phyloP scores from a whole-genome alignment of 306 rosid species.

The Lagenaria siceraria region DNA sequence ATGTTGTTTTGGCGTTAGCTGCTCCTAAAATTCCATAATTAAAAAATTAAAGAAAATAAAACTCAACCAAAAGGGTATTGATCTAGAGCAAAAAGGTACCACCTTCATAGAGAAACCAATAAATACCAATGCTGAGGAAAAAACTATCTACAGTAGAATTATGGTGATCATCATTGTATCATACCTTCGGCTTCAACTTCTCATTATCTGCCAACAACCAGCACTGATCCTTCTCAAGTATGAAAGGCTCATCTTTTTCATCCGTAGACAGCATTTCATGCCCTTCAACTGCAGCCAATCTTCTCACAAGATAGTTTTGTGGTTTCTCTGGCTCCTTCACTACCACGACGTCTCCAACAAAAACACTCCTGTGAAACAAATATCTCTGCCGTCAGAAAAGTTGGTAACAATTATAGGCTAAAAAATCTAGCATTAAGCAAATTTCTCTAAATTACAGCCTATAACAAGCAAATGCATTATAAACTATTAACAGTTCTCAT shows the following conservation, averaged over 20 bases:
- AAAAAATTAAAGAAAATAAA: too few relatives aligned
- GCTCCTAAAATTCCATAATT: not conserved
- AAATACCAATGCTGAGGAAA: not conserved
- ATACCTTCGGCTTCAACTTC: conserved; percentile 72
- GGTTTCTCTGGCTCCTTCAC: conserved; percentile 69
- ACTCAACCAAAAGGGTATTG: not conserved
- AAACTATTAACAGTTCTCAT: not conserved
- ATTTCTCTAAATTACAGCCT: not conserved
- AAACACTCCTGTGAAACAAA: conserved; percentile 58
- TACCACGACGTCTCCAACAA: conserved; percentile 88
- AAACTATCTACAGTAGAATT: not conserved
- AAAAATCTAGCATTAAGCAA: not conserved
- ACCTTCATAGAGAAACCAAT: not conserved
- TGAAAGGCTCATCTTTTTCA: conserved; percentile 73
- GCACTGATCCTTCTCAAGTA: conserved; percentile 74
- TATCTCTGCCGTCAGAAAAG: not conserved
- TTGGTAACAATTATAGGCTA: not conserved
- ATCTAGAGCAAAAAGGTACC: not conserved
- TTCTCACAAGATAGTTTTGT: conserved; percentile 57
- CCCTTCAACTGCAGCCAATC: conserved; percentile 85
- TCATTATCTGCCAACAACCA: conserved; percentile 90
- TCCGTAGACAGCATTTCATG: conserved; percentile 74
- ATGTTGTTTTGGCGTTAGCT: not conserved
- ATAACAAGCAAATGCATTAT: not conserved
- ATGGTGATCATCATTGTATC: not conserved